These are phyloP conservation scores for Beauveria medogensis DNA, from an alignment of 2,329 filamentous ascomycete species.

Conservation along the genomic window DNA sequence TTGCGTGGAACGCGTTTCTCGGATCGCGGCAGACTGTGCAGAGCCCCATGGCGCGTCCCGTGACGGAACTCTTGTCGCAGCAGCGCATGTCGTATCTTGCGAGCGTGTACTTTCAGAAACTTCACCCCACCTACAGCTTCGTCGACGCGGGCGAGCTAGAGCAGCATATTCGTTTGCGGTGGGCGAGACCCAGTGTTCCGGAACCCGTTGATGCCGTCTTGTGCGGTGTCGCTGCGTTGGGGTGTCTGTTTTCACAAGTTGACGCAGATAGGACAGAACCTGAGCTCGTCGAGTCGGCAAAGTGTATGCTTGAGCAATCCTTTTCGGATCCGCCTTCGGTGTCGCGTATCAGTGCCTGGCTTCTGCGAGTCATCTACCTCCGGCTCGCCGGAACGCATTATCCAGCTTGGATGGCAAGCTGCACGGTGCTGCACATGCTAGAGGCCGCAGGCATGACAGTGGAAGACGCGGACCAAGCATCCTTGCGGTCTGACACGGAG, in stretches of 20 bases:
- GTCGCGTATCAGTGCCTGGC: conserved; percentile 39
- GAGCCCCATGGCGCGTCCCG: conserved; percentile 21
- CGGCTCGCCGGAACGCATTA: conserved; percentile 46
- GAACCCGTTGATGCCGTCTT: conserved; percentile 39
- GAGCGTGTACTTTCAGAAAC: conserved; percentile 42
- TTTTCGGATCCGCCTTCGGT: conserved; percentile 25
- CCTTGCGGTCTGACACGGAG: conserved; percentile 15
- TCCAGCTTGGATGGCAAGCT: conserved; percentile 49
- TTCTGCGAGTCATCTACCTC: conserved; percentile 45
- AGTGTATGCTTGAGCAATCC: conserved; percentile 35
- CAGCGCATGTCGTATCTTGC: conserved; percentile 38
- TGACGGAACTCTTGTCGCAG: conserved; percentile 39
- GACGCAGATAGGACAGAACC: conserved; percentile 33
- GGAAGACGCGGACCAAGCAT: conserved; percentile 24
- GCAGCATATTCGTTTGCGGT: conserved; percentile 23
- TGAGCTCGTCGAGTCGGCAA: conserved; percentile 38
- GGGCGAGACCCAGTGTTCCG: conserved; percentile 23
- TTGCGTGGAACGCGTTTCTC: conserved; percentile 44
- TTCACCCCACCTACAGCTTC: conserved; percentile 47
- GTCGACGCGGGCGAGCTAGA: conserved; percentile 26
- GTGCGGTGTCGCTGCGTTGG: conserved; percentile 47
- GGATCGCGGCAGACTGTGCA: conserved; percentile 19
- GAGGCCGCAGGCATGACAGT: conserved; percentile 43
- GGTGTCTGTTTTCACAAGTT: conserved; percentile 40
- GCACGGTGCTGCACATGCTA: conserved; percentile 48